These are phyloP conservation scores for Trametes pubescens DNA, from an alignment of 1,284 basidiomycete genomes.

Conservation along the genomic window DNA sequence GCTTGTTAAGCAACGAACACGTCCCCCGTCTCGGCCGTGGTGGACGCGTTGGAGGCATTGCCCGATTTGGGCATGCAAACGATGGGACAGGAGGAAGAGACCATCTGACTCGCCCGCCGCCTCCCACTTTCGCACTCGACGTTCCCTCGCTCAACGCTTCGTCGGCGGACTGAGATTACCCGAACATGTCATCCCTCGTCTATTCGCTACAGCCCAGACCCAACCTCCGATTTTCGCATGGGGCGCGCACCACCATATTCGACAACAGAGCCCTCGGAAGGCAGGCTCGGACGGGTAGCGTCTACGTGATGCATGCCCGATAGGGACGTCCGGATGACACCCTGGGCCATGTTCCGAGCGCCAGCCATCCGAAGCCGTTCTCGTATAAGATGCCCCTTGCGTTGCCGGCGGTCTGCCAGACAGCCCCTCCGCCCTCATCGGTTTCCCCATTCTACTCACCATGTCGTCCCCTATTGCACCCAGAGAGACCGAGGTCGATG, in stretches of 20 bases:
- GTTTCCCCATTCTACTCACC: background rate
- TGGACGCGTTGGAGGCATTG: conserved; percentile 28
- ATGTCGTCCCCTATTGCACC: conserved; percentile 1
- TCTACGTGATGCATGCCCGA: conserved; percentile 23
- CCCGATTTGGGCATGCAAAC: conserved; percentile 19
- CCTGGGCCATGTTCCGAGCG: conserved; percentile 29
- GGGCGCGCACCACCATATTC: background rate
- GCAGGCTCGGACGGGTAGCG: background rate
- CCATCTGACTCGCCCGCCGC: conserved; percentile 25
- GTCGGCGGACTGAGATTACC: background rate
- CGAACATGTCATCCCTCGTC: background rate
- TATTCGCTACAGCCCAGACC: background rate
- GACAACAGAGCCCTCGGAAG: background rate
- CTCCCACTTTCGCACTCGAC: conserved; percentile 17
- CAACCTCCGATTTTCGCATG: conserved; percentile 6
- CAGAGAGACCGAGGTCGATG: conserved; percentile 52
- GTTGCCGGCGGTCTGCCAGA: background rate
- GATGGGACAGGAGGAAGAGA: conserved; percentile 18
- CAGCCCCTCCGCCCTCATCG: background rate
- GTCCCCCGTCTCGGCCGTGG: background rate
- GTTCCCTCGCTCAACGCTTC: conserved; percentile 29
- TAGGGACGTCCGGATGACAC: conserved; percentile 33
- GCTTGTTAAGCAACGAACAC: background rate
- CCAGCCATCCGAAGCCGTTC: conserved; percentile 15
- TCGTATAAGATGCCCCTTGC: conserved; percentile 24